Conservation (phyloP, 73 alveolate species). For the Paramecium caudatum region DNA sequence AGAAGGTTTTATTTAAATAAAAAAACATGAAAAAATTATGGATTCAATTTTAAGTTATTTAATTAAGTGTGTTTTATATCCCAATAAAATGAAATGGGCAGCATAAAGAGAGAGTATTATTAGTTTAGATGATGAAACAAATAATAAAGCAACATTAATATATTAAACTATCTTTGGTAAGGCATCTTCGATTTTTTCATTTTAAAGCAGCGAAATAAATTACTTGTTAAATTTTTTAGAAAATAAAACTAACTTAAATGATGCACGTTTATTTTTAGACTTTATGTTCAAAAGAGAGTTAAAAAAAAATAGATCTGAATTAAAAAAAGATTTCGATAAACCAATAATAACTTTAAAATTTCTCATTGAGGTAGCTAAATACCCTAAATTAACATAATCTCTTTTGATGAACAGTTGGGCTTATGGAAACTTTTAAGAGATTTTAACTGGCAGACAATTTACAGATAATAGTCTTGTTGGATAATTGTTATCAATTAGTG, state of each 20-base stretch:
- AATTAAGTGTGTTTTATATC: conserved; percentile 3
- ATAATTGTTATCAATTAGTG: neutral
- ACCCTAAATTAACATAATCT: neutral
- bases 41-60: neutral
- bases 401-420: conserved; percentile 48
- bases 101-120: neutral
- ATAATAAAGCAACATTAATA: neutral
- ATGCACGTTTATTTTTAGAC: neutral
- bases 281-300: conserved; percentile 31
- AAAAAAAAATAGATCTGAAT: neutral
- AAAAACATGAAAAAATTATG: neutral
- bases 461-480: neutral
- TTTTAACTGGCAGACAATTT: neutral
- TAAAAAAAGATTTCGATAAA: neutral
- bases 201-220: neutral
- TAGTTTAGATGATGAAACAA: neutral
- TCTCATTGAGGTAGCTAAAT: neutral
- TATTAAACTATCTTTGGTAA: neutral
- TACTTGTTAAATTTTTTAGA: neutral
- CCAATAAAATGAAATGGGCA: neutral
- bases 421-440: neutral
- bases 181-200: too few species aligned
- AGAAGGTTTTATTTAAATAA: conserved; percentile 11
- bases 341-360: neutral
- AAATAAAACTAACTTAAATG: neutral